A percentile compares a stretch with the other conserved stretches of the same genome.
phyloP scores from a whole-genome alignment of 1,284 basidiomycete species.

The Melampsora americana region DNA sequence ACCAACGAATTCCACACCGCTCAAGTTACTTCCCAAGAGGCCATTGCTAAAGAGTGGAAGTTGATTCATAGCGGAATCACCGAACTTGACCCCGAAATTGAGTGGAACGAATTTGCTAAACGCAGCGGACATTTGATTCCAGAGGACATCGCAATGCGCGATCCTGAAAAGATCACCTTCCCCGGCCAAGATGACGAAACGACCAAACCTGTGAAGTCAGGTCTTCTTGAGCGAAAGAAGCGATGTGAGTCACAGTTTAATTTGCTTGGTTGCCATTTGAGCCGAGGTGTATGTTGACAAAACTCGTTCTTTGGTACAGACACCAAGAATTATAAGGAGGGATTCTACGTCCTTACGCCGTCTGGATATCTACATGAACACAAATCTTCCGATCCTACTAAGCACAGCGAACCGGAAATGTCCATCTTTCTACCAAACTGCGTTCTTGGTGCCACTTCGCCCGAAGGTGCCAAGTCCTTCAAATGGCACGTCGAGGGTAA shows the following conservation, averaged over 20 bases:
- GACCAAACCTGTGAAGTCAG: constrained; percentile 47
- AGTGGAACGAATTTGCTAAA: constrained; percentile 95
- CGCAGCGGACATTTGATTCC: constrained; percentile 93
- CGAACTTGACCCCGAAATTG: constrained; percentile 80
- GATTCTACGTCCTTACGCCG: constrained; percentile 50
- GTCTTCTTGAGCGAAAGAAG: constrained; percentile 65
- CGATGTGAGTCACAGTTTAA: constrained; percentile 70
- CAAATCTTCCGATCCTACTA: constrained; percentile 46
- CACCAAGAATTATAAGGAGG: constrained; percentile 46
- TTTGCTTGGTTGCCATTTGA: constrained; percentile 37
- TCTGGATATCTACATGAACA: constrained; percentile 52
- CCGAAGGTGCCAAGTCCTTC: constrained; percentile 46
- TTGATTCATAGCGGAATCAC: constrained; percentile 64
- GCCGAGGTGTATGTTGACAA: background rate
- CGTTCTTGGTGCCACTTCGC: constrained; percentile 47
- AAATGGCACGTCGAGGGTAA: constrained; percentile 48
- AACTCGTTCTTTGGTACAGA: background rate
- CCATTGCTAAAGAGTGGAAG: constrained; percentile 26
- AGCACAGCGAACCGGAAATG: constrained; percentile 48
- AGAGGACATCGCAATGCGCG: constrained; percentile 60
- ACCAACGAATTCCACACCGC: constrained; percentile 47
- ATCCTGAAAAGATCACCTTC: constrained; percentile 47
- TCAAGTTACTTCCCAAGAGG: background rate
- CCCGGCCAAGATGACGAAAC: constrained; percentile 49
- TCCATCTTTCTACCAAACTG: constrained; percentile 51